A percentile compares a stretch with the other conserved stretches of the same genome.
These are phyloP conservation scores for Euphorbia peplus DNA, from an alignment of 345 rosid species.

Conservation along the genomic window DNA sequence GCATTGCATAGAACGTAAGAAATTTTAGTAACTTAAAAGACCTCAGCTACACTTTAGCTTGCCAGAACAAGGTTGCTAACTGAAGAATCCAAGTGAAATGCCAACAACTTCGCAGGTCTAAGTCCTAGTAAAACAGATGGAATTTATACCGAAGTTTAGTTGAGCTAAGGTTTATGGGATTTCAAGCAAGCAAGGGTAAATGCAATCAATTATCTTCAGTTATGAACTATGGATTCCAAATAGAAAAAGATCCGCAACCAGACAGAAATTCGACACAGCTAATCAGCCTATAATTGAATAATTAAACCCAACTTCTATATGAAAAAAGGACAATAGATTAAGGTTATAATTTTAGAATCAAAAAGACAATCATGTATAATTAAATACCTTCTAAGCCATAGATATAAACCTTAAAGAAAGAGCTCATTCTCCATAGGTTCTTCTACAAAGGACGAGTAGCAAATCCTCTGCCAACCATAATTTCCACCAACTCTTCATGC, in stretches of 20 bases:
- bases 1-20: background rate
- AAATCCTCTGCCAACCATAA: slow-evolving; percentile 70
- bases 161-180: background rate
- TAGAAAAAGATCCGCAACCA: background rate
- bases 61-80: background rate
- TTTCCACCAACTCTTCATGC: slow-evolving; percentile 92
- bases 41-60: background rate
- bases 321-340: background rate
- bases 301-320: background rate
- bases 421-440: background rate
- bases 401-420: background rate
- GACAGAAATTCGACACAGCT: no score
- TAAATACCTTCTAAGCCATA: background rate
- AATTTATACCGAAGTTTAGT: background rate
- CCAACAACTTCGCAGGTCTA: background rate
- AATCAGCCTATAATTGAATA: background rate
- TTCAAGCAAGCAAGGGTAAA: background rate
- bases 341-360: background rate
- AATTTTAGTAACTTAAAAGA: background rate
- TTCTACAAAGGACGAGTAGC: slow-evolving; percentile 48
- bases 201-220: background rate
- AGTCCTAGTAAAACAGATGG: background rate
- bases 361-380: background rate
- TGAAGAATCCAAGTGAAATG: background rate
- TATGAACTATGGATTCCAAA: background rate